phyloP scores from a whole-genome alignment of 2,329 filamentous ascomycete species.

The Monosporascus sp. region DNA sequence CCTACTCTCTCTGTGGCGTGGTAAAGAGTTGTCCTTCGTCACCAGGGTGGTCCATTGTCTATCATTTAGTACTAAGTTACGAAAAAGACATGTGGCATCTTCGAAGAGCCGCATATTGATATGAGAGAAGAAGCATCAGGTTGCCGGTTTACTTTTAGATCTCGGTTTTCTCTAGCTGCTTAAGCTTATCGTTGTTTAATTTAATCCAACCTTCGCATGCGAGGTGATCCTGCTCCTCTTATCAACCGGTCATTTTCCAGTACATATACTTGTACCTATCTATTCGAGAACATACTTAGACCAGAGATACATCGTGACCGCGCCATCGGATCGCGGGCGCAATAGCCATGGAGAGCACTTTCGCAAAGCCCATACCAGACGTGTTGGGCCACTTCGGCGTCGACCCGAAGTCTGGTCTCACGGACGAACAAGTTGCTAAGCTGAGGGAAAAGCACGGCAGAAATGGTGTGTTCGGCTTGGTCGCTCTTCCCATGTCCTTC shows the following conservation, averaged over 20 bases:
- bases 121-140: neutral
- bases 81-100: conserved; percentile 29
- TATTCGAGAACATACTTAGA: neutral
- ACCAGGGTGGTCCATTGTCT: no score
- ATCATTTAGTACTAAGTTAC: neutral
- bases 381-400: conserved; percentile 56
- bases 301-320: neutral
- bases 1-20: no score
- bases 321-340: conserved; percentile 9
- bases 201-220: neutral
- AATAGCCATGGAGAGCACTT: conserved; percentile 56
- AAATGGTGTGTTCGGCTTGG: conserved; percentile 49
- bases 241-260: neutral
- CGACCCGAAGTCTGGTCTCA: conserved; percentile 49
- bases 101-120: conserved; percentile 13
- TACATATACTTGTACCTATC: neutral
- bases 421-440: conserved; percentile 50
- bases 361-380: conserved; percentile 49
- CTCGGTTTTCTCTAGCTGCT: neutral
- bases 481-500: conserved; percentile 5
- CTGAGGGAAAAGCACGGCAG: conserved; percentile 56
- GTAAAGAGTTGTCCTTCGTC: no score
- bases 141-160: conserved; percentile 5
- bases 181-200: neutral
- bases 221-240: neutral